Evolutionary conservation across 78 protist genomes (phyloP), one percentile per base, ranked within the genome.

Genomic region (Dictyostelium brefeldianum): DNA sequence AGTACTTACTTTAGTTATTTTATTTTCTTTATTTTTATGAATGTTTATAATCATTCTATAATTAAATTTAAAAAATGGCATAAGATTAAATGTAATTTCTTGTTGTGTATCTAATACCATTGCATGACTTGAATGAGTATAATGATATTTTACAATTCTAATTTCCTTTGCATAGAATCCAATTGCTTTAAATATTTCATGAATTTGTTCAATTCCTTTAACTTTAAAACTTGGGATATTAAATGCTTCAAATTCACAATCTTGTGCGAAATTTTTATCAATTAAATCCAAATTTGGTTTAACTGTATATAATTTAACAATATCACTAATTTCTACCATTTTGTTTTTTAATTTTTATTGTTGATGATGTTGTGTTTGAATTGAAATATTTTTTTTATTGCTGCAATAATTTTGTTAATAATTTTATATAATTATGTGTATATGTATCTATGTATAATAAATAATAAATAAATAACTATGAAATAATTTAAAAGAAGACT

Each of bases 291-390:
- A 29, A 14, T 48, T 20, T 65, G 93, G 93, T 25, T 43, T 54
- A 7, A 62, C 29, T 29, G 31, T 48, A 18, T 87, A 87, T 46
- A 87, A 77, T 20, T 62, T 77, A 10, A 87, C 15, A 50, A 87
- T 87, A 29, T 87, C 93, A 22, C 25, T 74, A n/a, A 67, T 69
- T 15, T 84, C 92, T 47, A 84, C 36, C 83, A 78, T 78, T 78
- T 77, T 77, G 8, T 51, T 77, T 3, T 22, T 53, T 31, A 15
- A 15, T 67, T 12, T 27, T 11, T 62, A 62, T 17, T 20, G 6
- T 54, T n/a, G n/a, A n/a, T n/a, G n/a, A n/a, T 36, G 43, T 36
- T 36, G 43, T 51, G 0, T 51, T 51, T 51, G 1, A 51, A 4
- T 51, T 51, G 56, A 51, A 51, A n/a, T n/a, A n/a, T n/a, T n/a